Percentiles rank a stretch among this genome's conserved stretches.
These are phyloP conservation scores for Fagopyrum homotropicum DNA, from an alignment of 148 eudicot species.

Conservation along the genomic window DNA sequence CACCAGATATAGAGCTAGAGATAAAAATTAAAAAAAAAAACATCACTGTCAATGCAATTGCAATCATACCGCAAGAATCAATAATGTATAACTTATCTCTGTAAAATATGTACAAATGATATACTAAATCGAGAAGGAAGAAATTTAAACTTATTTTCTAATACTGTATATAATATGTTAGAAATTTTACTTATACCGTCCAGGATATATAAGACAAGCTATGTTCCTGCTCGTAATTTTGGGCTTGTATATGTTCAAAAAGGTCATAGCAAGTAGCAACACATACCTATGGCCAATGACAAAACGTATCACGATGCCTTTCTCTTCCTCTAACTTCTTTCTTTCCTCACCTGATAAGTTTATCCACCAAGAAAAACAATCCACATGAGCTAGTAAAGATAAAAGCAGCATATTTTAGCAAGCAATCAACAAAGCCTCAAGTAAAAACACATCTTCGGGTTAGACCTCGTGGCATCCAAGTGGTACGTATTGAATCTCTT, in stretches of 20 bases:
- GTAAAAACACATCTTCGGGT: constrained; percentile 13
- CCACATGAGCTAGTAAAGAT: not conserved
- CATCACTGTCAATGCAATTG: not conserved
- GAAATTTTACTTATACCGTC: not conserved
- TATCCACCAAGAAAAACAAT: not conserved
- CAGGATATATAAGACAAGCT: too few species aligned
- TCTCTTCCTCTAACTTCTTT: constrained; percentile 11
- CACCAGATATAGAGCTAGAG: constrained; percentile 32
- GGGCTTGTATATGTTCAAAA: not conserved
- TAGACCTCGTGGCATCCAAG: constrained; percentile 96
- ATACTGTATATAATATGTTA: too few species aligned
- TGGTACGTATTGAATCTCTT: constrained; percentile 91
- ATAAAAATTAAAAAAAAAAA: not conserved
- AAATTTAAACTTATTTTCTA: too few species aligned
- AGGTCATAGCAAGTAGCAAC: too few species aligned
- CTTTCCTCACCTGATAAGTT: constrained; percentile 14
- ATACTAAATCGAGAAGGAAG: not conserved
- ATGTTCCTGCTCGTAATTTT: too few species aligned
- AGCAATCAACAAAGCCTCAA: not conserved
- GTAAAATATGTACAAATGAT: not conserved
- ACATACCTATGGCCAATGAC: constrained; percentile 15
- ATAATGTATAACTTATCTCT: not conserved
- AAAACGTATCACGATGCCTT: constrained; percentile 13
- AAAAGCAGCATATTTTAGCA: not conserved
- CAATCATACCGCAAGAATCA: not conserved